Evolutionary conservation across 169 alveolate species (phyloP).

Genomic region (Plasmodium chabaudi): DNA sequence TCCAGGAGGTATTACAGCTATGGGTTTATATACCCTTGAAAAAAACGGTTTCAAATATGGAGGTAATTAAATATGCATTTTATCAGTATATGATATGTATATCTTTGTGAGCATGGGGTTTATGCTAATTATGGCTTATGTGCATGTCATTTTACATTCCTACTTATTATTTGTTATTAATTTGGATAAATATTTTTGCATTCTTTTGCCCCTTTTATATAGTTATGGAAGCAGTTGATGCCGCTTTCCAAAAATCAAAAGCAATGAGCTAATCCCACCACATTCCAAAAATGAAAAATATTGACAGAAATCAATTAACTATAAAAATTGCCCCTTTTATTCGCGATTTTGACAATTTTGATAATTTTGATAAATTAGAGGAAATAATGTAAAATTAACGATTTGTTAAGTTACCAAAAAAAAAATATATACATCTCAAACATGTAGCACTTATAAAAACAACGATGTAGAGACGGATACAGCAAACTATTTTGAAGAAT

Average conservation of each 20-base stretch:
- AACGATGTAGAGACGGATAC: too few relatives aligned
- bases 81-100: background rate
- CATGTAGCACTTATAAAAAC: too few relatives aligned
- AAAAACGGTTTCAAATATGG: slow-evolving; percentile 77
- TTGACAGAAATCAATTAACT: background rate
- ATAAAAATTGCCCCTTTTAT: background rate
- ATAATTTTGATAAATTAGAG: too few relatives aligned
- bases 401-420: too few relatives aligned
- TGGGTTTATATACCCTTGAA: slow-evolving; percentile 80
- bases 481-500: too few relatives aligned
- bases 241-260: slow-evolving; percentile 57
- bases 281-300: too few relatives aligned
- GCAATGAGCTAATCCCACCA: slow-evolving; percentile 18
- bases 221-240: slow-evolving; percentile 77
- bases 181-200: background rate
- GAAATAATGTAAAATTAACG: too few relatives aligned
- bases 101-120: background rate
- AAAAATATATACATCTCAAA: too few relatives aligned
- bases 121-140: background rate
- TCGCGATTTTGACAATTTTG: background rate
- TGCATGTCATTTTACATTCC: background rate
- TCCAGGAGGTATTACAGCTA: slow-evolving; percentile 84
- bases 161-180: background rate
- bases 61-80: slow-evolving; percentile 29
- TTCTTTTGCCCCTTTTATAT: background rate